A percentile compares a stretch with the other conserved stretches of the same genome.
phyloP scores from a whole-genome alignment of 1,284 basidiomycete species.

The Naganishia sp. region DNA sequence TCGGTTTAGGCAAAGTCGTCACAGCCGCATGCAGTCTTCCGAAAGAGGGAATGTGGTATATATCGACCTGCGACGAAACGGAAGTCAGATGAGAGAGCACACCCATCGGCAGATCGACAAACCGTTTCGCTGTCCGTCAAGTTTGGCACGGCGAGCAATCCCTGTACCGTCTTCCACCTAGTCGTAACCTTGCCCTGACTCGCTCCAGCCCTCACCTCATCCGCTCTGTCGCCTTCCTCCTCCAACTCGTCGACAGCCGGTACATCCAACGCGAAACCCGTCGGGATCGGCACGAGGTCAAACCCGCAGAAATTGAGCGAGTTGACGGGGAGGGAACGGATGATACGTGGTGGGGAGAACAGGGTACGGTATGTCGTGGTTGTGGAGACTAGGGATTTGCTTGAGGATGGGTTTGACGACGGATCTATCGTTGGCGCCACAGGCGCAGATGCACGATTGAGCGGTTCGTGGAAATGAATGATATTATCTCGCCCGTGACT shows the following conservation, averaged over 20 bases:
- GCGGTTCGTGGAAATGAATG: constrained; percentile 46
- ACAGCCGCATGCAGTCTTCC: constrained; percentile 76
- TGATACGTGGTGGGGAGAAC: constrained; percentile 59
- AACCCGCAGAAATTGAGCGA: constrained; percentile 87
- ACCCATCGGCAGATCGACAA: constrained; percentile 41
- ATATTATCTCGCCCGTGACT: constrained; percentile 81
- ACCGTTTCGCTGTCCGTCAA: constrained; percentile 81
- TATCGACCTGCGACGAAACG: constrained; percentile 63
- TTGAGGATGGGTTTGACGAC: constrained; percentile 57
- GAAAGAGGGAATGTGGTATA: constrained; percentile 69
- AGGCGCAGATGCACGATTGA: constrained; percentile 14
- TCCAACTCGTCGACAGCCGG: background rate
- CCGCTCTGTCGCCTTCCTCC: background rate
- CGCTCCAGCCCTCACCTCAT: constrained; percentile 24
- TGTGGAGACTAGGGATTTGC: constrained; percentile 47
- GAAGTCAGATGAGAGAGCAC: constrained; percentile 5
- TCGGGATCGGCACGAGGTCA: constrained; percentile 55
- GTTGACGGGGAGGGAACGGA: constrained; percentile 77
- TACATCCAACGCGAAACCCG: constrained; percentile 32
- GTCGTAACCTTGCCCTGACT: constrained; percentile 27
- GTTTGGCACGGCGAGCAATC: constrained; percentile 76
- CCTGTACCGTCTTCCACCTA: constrained; percentile 46
- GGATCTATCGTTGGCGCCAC: constrained; percentile 60
- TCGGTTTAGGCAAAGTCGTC: constrained; percentile 1
- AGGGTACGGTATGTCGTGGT: constrained; percentile 49